phyloP scores from a whole-genome alignment of 768 basidiomycete genomes.

The Steccherinum ochraceum region DNA sequence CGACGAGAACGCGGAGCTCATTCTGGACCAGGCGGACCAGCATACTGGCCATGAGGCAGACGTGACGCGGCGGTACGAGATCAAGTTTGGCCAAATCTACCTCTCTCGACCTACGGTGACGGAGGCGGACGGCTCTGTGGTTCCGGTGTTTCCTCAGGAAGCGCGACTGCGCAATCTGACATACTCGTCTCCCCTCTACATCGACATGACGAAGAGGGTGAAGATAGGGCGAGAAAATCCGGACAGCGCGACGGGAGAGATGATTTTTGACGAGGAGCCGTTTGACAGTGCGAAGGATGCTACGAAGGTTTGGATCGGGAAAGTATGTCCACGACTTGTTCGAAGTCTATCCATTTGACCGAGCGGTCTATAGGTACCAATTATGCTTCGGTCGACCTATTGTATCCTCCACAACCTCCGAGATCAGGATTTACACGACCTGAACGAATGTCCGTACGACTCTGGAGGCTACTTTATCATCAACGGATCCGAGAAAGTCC shows the following conservation, averaged over 20 bases:
- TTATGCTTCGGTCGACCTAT: constrained; percentile 95
- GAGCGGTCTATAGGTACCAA: constrained; percentile 69
- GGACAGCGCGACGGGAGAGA: constrained; percentile 73
- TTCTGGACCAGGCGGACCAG: constrained; percentile 94
- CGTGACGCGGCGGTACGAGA: constrained; percentile 90
- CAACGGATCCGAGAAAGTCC: constrained; percentile 99
- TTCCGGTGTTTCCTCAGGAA: constrained; percentile 95
- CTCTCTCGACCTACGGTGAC: constrained; percentile 92
- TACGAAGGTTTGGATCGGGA: constrained; percentile 91
- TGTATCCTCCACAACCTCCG: constrained; percentile 81
- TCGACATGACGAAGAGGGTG: constrained; percentile 90
- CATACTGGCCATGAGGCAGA: constrained; percentile 81
- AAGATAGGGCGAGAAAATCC: constrained; percentile 76
- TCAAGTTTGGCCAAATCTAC: constrained; percentile 97
- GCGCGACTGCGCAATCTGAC: constrained; percentile 92
- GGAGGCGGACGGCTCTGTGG: constrained; percentile 91
- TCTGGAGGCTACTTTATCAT: constrained; percentile 99
- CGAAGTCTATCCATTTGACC: neutral
- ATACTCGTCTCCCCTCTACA: constrained; percentile 91
- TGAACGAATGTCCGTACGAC: constrained; percentile 98
- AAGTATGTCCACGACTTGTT: constrained; percentile 43
- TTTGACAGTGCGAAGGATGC: constrained; percentile 56
- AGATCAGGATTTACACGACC: constrained; percentile 77
- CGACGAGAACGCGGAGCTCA: constrained; percentile 92
- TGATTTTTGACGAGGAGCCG: constrained; percentile 71